Evolutionary conservation across 1,284 basidiomycete genomes (phyloP), one percentile per base, ranked within the genome.

Genomic region (Coniophora puteana): DNA sequence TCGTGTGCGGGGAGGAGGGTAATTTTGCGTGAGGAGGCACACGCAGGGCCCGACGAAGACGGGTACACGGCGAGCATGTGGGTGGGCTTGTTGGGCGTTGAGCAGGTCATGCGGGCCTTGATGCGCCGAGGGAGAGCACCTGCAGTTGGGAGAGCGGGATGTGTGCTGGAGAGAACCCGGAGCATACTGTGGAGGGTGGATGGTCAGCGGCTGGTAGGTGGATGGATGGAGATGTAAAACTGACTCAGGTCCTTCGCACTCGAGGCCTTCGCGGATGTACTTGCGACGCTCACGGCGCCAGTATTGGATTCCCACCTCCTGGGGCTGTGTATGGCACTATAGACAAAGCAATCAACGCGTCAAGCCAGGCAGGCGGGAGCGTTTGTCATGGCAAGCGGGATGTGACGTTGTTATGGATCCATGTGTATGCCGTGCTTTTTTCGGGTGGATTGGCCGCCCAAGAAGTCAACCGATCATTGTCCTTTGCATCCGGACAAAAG

Each of bases 1-100:
- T 72, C 69, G 52, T 84, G 78, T 7, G 69, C 59, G 3, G 81
- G 78, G 51, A 69, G 76, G 36, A 84, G 63, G 0, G 67, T 68
- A 13, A 77, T 66, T 14, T 52, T 65, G 46, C 58, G 58, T 44
- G 45, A 63, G 28, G 47, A 44, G 27, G 29, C 52, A 49, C 32
- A 47, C 10, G 51, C 51, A 32, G 47, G 59, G 20, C 51, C 51
- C 28, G 55, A 56, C 2, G 49, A 53, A 14, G 54, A 58, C n/a
- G 63, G 58, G 47, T 70, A 69, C 18, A 81, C 65, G 8, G 74
- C 77, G 11, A 78, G 61, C 58, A 80, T 65, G 48, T 80, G 79
- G 0, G 77, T 76, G 11, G 78, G 78, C 53, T 69, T 61, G 14
- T 67, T 61, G 3, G 59, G 57, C 0, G 62, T 53, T n/a, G n/a